A percentile compares a stretch with the other conserved stretches of the same genome.
phyloP scores from a whole-genome alignment of 257 asterid species.

The Ophiorrhiza pumila region DNA sequence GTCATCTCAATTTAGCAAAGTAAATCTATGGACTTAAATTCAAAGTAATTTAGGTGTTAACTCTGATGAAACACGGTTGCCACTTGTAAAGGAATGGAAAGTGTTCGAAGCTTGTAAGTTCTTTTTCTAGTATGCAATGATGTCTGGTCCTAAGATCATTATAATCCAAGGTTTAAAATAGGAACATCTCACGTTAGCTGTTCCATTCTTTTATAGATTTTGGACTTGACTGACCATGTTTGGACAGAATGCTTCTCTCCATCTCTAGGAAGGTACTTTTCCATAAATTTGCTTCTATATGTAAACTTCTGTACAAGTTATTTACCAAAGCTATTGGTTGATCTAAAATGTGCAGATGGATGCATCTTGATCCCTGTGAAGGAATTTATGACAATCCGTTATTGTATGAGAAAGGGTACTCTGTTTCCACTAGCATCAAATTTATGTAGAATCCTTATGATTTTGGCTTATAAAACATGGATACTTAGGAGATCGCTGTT shows the following conservation, averaged over 20 bases:
- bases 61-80: neutral
- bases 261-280: slow-evolving; percentile 63
- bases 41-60: neutral
- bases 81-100: no score
- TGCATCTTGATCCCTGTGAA: slow-evolving; percentile 99
- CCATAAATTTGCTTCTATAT: slow-evolving; percentile 21
- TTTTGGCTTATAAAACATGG: neutral
- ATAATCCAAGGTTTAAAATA: neutral
- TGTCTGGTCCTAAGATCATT: neutral
- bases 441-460: neutral
- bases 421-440: slow-evolving; percentile 14
- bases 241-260: slow-evolving; percentile 97
- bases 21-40: neutral
- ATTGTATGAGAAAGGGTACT: slow-evolving; percentile 92
- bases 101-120: neutral
- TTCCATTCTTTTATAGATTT: slow-evolving; percentile 37
- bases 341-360: slow-evolving; percentile 71
- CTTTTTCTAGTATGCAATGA: neutral
- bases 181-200: neutral
- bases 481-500: neutral
- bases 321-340: slow-evolving; percentile 17
- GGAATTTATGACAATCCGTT: slow-evolving; percentile 90
- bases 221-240: slow-evolving; percentile 95
- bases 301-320: slow-evolving; percentile 12
- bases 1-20: neutral